Evolutionary conservation across 495 filamentous ascomycete species (phyloP), one percentile per base, ranked within the genome.

Genomic region (Pseudoneurospora amorphoporcata): DNA sequence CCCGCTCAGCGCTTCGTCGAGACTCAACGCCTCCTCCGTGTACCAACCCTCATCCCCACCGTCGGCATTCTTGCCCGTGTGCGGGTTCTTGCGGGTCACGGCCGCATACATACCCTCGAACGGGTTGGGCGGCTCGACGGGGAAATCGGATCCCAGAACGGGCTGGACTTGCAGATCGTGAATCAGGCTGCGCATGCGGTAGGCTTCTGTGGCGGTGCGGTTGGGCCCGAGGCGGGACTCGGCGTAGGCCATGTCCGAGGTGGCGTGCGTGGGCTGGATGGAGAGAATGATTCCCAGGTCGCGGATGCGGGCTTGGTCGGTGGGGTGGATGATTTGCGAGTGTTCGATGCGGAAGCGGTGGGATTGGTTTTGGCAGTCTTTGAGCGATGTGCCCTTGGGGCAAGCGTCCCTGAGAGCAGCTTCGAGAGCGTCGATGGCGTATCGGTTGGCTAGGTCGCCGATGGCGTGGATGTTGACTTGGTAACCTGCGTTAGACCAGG

Each of bases 191-290:
- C 81, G 77, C 88, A 91, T 89, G 23, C 87, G 79, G 72, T 91
- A 91, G 3, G 88, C 89, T 38, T 85, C 83, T 40, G 80, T 72
- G 1, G 45, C 69, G 0, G 85, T 84, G 9, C 89, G 85, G 23
- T 83, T 75, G 16, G 72, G 72, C 0, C 89, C 89, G 0, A 91
- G 84, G 12, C 89, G 83, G 8, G 68, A 73, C 70, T 87, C 84
- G 23, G 87, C 89, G 72, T 90, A 90, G 5, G 82, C 76, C 84
- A 86, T 87, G 75, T 91, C 89, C 10, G 86, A 88, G 12, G 88
- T 90, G 40, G 89, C 89, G 72, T 91, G 89, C 1, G 89, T 90
- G 1, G 89, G 89, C 75, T 91, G 89, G 74, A 91, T 87, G n/a
- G 85, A 88, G 0, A 89, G 88, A 72, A 91, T 86, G 71, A 91